Conservation (phyloP, 2,329 filamentous ascomycete genomes). For the Lachnellula occidentalis region DNA sequence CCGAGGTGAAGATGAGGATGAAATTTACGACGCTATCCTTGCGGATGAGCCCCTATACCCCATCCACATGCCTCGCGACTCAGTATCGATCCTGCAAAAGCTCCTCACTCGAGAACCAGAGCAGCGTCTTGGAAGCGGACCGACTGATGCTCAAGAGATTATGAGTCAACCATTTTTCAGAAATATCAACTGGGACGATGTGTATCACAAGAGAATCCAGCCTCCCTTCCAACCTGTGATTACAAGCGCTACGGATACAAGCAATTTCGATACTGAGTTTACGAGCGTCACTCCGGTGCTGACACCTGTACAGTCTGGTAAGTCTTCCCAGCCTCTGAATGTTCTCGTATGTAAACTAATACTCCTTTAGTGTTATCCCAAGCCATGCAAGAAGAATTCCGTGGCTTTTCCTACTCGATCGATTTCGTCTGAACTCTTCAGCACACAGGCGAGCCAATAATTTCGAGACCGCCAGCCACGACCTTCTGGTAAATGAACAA, state of each 20-base stretch:
- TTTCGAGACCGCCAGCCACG: background rate
- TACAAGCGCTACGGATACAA: constrained; percentile 92
- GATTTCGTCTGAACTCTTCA: constrained; percentile 30
- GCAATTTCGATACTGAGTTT: constrained; percentile 98
- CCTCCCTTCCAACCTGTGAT: constrained; percentile 89
- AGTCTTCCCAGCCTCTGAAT: constrained; percentile 35
- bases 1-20: constrained; percentile 97
- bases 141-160: constrained; percentile 95
- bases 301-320: constrained; percentile 95
- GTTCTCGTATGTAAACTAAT: constrained; percentile 1
- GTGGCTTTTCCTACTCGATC: constrained; percentile 81
- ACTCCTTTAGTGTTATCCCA: constrained; percentile 73
- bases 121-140: constrained; percentile 83
- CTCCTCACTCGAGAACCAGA: constrained; percentile 93
- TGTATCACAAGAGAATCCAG: constrained; percentile 88
- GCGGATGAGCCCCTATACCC: constrained; percentile 96
- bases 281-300: constrained; percentile 96
- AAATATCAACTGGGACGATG: constrained; percentile 97
- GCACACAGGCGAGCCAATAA: too few species aligned
- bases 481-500: background rate
- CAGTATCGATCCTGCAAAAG: constrained; percentile 96
- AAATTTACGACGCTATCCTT: constrained; percentile 98
- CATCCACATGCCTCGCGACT: constrained; percentile 97
- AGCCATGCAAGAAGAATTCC: constrained; percentile 99
- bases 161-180: constrained; percentile 99